Conservation (phyloP, 2,329 filamentous ascomycete genomes). For the Alternaria infectoria region DNA sequence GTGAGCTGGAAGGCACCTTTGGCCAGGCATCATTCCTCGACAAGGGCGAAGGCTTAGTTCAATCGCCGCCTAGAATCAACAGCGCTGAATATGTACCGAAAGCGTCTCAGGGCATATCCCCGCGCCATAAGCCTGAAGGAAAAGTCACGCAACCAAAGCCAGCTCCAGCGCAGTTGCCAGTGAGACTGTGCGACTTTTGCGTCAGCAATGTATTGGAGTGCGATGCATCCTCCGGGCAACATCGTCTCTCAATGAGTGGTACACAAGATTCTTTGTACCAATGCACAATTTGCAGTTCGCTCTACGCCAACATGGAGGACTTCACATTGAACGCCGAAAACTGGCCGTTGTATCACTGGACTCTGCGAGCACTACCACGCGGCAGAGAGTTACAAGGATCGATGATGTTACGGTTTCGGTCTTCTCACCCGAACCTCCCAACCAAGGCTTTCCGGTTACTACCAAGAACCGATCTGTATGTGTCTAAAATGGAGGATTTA, state of each 20-base stretch:
- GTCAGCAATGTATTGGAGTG: background rate
- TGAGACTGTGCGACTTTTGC: background rate
- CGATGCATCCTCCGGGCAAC: background rate
- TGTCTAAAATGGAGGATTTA: background rate
- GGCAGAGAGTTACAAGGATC: background rate
- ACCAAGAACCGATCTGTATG: background rate
- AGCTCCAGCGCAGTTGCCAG: background rate
- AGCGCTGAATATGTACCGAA: background rate
- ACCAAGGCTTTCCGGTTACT: background rate
- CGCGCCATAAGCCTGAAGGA: background rate
- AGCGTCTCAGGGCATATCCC: background rate
- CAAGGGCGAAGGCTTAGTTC: background rate
- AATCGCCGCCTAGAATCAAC: background rate
- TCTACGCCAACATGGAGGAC: background rate
- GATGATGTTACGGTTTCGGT: background rate
- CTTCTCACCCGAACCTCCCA: background rate
- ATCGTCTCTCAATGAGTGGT: background rate
- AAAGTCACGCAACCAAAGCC: background rate
- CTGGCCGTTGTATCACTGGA: conserved; percentile 1
- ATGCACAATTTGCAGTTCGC: background rate
- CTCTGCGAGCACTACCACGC: background rate
- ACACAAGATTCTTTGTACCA: background rate
- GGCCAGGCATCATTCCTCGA: background rate
- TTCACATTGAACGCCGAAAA: background rate
- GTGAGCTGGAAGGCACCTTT: background rate